These are phyloP conservation scores for Ogataea nonfermentans DNA, from an alignment of 805 yeast species.

Conservation along the genomic window DNA sequence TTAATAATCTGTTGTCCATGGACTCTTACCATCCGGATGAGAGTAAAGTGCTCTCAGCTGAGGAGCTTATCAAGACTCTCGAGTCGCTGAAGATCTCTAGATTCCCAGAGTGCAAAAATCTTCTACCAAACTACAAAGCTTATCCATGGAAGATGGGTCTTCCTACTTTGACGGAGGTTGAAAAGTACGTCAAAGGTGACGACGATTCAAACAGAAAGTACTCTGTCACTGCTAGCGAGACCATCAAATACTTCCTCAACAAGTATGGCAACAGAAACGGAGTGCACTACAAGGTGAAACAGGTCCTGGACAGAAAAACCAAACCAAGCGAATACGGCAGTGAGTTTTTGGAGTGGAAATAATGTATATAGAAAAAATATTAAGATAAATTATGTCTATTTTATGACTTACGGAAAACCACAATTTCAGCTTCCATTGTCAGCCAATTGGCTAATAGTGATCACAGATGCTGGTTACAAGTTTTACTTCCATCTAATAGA, in stretches of 20 bases:
- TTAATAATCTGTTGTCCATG: slow-evolving; percentile 45
- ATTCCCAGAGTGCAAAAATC: slow-evolving; percentile 34
- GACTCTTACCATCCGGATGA: slow-evolving; percentile 29
- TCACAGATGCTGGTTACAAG: slow-evolving; percentile 25
- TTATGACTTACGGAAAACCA: slow-evolving; percentile 9
- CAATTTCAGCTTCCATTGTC: slow-evolving; percentile 13
- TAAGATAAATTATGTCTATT: slow-evolving; percentile 1
- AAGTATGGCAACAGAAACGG: slow-evolving; percentile 58
- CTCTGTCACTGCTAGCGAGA: slow-evolving; percentile 68
- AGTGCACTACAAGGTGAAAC: slow-evolving; percentile 55
- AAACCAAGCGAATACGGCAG: slow-evolving; percentile 41
- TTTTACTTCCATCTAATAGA: slow-evolving; percentile 20
- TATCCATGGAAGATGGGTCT: slow-evolving; percentile 71
- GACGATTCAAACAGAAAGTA: slow-evolving; percentile 63
- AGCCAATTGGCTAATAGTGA: slow-evolving; percentile 22
- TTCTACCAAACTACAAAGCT: slow-evolving; percentile 37
- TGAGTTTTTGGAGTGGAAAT: slow-evolving; percentile 45
- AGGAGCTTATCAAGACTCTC: slow-evolving; percentile 24
- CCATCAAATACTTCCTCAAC: slow-evolving; percentile 57
- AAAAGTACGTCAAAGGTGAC: slow-evolving; percentile 64
- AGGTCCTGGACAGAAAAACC: slow-evolving; percentile 59
- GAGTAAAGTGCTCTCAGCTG: slow-evolving; percentile 8
- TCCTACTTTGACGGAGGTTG: slow-evolving; percentile 68
- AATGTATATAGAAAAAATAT: slow-evolving; percentile 12
- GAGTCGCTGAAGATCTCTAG: slow-evolving; percentile 38